Evolutionary conservation across 768 basidiomycete genomes (phyloP).

Genomic region (Agaricus subrufescens): DNA sequence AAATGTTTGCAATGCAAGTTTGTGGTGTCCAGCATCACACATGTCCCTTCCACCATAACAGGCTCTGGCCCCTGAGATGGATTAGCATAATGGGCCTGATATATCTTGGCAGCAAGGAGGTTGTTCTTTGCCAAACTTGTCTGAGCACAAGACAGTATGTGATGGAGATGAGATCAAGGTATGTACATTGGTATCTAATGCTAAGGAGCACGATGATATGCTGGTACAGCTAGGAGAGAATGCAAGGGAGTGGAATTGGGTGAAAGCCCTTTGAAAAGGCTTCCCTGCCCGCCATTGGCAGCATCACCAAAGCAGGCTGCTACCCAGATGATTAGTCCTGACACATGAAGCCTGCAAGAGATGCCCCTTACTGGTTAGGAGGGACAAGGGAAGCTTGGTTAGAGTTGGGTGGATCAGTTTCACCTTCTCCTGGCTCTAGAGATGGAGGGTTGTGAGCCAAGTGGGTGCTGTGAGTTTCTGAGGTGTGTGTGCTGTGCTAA

Average conservation of each 20-base stretch:
- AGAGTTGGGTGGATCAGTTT: background rate
- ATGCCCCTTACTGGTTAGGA: background rate
- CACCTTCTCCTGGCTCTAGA: background rate
- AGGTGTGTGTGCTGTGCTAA: slow-evolving; percentile 16
- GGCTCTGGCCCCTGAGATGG: no score
- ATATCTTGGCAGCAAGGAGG: background rate
- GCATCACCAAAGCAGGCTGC: background rate
- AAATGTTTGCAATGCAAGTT: no score
- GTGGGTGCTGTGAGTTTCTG: background rate
- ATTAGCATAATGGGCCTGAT: background rate
- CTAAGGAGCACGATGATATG: no score
- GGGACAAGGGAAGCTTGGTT: background rate
- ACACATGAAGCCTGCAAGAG: background rate
- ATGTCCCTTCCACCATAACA: no score
- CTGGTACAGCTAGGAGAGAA: no score
- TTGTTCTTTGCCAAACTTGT: slow-evolving; percentile 27
- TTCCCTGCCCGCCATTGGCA: background rate
- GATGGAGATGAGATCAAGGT: no score
- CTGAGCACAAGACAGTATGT: no score
- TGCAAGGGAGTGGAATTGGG: no score
- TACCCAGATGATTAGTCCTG: background rate
- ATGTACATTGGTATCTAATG: no score
- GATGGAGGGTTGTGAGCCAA: no score
- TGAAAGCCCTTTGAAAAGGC: background rate
- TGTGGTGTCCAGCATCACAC: no score